Base-by-base conservation (phyloP, 352 stramenopile genomes). In the Pythium insidiosum region DNA sequence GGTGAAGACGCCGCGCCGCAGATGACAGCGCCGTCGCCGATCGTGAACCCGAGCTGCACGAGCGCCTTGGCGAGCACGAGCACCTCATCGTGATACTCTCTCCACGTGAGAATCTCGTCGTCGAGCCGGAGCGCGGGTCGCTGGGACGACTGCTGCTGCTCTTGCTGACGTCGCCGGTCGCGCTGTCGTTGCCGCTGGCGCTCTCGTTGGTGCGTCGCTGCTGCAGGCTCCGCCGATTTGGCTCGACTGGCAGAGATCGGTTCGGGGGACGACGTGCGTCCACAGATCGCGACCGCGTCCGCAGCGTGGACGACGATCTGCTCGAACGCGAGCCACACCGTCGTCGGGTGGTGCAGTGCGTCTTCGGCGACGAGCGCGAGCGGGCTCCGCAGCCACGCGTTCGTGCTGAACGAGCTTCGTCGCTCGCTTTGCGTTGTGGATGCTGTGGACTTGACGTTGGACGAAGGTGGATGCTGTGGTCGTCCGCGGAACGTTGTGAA, bases 11-110 rank as follows among this genome's bases (percentile, higher is more conserved):
- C 61, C 2, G 66, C 65, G n/a, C n/a, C n/a, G 48, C 55, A 65
- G 39, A 86, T 47, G 4, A 88, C 68, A 0, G 77, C 68, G 15
- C 73, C 78, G 41, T 91, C 73, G 19, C 78, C 75, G 0, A 57
- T 16, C 21, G 43, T 41, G 33, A 91, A 83, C 1, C 73, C 71
- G 9, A 86, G 38, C 25, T 76, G 67, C 30, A 72, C 23, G 10
- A 91, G 50, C 24, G 65, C 63, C 12, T 68, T 66, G 31, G 72
- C 65, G 20, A 79, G 54, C 5, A 30, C 38, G 22, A 59, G 40
- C 23, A 59, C 61, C 16, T 31, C 52, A 15, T 56, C 48, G 31
- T 73, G 49, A 38, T 71, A 71, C 33, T 71, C 50, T 0, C 22
- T 24, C 68, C 68, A 80, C 16, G 59, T 63, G 51, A 59, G 47